Evolutionary conservation across 805 yeast genomes (phyloP).

Genomic region (Candida nitratophila): DNA sequence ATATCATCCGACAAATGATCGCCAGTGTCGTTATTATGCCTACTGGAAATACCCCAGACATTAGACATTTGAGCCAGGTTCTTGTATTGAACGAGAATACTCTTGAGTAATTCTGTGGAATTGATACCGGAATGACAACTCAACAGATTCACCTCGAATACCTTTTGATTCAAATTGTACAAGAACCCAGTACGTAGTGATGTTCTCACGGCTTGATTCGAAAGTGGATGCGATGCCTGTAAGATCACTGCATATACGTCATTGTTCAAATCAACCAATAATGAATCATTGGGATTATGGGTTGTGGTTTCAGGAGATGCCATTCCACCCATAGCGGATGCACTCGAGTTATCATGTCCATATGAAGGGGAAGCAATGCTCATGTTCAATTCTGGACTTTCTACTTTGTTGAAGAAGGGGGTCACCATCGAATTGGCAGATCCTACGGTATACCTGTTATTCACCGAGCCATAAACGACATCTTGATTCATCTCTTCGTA

Average conservation of each 20-base stretch:
- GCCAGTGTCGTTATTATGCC: background rate
- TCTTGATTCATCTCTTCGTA: conserved; percentile 10
- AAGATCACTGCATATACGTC: conserved; percentile 54
- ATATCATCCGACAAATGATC: conserved; percentile 2
- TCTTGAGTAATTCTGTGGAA: conserved; percentile 45
- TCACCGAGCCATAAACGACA: conserved; percentile 3
- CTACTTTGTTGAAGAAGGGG: conserved; percentile 8
- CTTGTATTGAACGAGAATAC: conserved; percentile 53
- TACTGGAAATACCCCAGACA: conserved; percentile 23
- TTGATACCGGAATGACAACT: conserved; percentile 69
- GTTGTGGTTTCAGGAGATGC: conserved; percentile 4
- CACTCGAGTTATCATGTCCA: conserved; percentile 4
- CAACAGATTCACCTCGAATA: conserved; percentile 58
- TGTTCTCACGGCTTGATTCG: conserved; percentile 62
- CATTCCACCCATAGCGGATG: background rate
- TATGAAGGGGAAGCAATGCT: conserved; percentile 19
- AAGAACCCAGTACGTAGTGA: conserved; percentile 69
- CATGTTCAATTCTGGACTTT: conserved; percentile 20
- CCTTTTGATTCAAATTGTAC: conserved; percentile 27
- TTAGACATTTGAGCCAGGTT: conserved; percentile 41
- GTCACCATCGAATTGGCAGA: conserved; percentile 16
- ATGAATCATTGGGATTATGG: conserved; percentile 4
- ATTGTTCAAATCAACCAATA: conserved; percentile 41
- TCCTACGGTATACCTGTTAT: conserved; percentile 15
- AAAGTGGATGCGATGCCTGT: conserved; percentile 53